Evolutionary conservation across 2,329 filamentous ascomycete genomes (phyloP).

Genomic region (Moelleriella libera): DNA sequence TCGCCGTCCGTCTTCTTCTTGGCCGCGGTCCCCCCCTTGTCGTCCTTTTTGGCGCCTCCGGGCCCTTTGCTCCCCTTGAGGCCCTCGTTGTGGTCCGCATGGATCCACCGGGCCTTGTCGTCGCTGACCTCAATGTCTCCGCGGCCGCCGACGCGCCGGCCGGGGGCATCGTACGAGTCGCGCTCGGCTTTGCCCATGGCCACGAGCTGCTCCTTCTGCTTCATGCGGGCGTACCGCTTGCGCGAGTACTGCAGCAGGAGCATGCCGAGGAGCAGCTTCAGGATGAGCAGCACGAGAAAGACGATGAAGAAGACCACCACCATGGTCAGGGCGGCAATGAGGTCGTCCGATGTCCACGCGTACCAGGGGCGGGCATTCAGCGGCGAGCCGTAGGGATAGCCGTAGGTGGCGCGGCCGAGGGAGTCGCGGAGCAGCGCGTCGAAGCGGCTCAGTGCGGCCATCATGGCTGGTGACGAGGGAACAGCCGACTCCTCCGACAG

Average conservation of each 20-base stretch:
- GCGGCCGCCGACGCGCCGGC: conserved; percentile 65
- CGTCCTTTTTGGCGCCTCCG: conserved; percentile 37
- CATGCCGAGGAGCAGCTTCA: conserved; percentile 85
- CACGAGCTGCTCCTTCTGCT: conserved; percentile 44
- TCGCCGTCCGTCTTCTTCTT: conserved; percentile 29
- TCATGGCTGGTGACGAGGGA: conserved; percentile 58
- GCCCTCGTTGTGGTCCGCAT: conserved; percentile 68
- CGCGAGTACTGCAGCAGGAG: conserved; percentile 65
- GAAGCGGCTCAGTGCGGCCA: conserved; percentile 64
- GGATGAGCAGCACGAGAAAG: conserved; percentile 71
- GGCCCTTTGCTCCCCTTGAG: conserved; percentile 37
- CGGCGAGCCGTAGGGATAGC: conserved; percentile 29
- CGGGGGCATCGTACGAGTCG: conserved; percentile 51
- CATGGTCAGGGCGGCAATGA: conserved; percentile 69
- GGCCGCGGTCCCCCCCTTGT: conserved; percentile 23
- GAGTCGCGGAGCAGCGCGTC: conserved; percentile 64
- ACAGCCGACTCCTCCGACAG: conserved; percentile 48
- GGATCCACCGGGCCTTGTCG: conserved; percentile 74
- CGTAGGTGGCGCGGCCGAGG: conserved; percentile 60
- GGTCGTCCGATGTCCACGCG: conserved; percentile 53
- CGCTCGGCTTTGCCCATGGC: conserved; percentile 30
- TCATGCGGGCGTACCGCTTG: conserved; percentile 70
- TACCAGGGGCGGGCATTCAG: conserved; percentile 29
- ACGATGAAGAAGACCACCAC: conserved; percentile 70
- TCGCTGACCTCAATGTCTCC: conserved; percentile 81